Conservation (phyloP, 2,329 filamentous ascomycete species). For the Pseudofabraea citricarpa region DNA sequence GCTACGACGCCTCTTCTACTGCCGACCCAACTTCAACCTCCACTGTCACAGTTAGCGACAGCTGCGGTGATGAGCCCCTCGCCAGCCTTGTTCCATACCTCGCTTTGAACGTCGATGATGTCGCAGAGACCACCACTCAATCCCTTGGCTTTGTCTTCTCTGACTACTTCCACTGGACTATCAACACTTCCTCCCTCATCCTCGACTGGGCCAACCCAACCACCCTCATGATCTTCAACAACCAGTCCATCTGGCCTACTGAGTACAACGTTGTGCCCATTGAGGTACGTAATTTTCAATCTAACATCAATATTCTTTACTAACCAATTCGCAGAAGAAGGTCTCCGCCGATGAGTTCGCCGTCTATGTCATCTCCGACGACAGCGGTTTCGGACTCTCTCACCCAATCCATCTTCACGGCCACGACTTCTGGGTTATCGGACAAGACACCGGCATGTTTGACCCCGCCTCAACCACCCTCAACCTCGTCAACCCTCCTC, state of each 20-base stretch:
- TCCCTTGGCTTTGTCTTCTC: conserved; percentile 10
- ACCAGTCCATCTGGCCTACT: conserved; percentile 23
- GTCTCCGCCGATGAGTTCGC: conserved; percentile 16
- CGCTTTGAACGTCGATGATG: conserved; percentile 18
- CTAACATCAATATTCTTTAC: too few species aligned
- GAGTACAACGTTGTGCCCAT: conserved; percentile 22
- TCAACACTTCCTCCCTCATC: conserved; percentile 41
- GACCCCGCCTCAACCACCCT: conserved; percentile 21
- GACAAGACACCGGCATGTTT: conserved; percentile 36
- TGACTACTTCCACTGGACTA: conserved; percentile 41
- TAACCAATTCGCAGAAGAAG: too few species aligned
- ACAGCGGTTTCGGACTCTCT: conserved; percentile 14
- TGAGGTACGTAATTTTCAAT: too few species aligned
- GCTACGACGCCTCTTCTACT: conserved; percentile 32
- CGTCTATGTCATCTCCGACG: conserved; percentile 23
- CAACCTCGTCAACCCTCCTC: conserved; percentile 40
- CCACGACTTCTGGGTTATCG: conserved; percentile 44
- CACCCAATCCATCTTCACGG: conserved; percentile 44
- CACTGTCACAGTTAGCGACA: conserved; percentile 11
- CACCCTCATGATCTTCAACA: conserved; percentile 27
- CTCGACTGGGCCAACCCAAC: conserved; percentile 45
- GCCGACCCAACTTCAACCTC: conserved; percentile 24
- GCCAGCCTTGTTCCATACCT: conserved; percentile 22
- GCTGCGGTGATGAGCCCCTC: conserved; percentile 26
- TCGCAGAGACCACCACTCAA: conserved; percentile 9